Conservation (phyloP, 345 rosid species). For the Trapa incisa region DNA sequence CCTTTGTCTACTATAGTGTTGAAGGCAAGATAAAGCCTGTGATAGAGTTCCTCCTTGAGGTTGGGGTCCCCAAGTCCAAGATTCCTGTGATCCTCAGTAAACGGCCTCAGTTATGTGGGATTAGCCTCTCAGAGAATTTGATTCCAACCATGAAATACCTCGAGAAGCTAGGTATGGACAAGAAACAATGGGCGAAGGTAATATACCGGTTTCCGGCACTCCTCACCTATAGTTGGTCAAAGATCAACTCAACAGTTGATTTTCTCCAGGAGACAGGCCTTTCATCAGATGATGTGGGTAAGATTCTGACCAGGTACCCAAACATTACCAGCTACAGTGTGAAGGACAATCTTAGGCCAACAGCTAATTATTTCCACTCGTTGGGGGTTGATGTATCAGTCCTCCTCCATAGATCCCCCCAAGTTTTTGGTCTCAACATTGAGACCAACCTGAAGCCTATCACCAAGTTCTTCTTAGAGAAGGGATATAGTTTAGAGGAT, state of each 20-base stretch:
- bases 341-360: constrained; percentile 64
- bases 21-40: constrained; percentile 77
- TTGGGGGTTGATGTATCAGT: constrained; percentile 54
- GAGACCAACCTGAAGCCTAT: constrained; percentile 72
- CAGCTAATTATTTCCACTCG: constrained; percentile 52
- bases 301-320: constrained; percentile 60
- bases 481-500: constrained; percentile 49
- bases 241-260: constrained; percentile 39
- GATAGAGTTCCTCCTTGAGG: constrained; percentile 73
- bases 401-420: constrained; percentile 64
- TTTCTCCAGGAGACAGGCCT: constrained; percentile 67
- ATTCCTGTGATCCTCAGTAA: constrained; percentile 48
- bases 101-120: constrained; percentile 83
- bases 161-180: constrained; percentile 66
- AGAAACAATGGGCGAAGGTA: constrained; percentile 76
- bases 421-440: constrained; percentile 66
- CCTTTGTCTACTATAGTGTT: constrained; percentile 73
- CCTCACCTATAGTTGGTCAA: constrained; percentile 72
- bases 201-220: constrained; percentile 71
- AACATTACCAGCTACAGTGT: constrained; percentile 64
- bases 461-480: constrained; percentile 56
- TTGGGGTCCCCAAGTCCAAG: constrained; percentile 60
- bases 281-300: constrained; percentile 47
- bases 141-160: constrained; percentile 68
- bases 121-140: constrained; percentile 59